Evolutionary conservation across 2,329 filamentous ascomycete species (phyloP).

Genomic region (Arthrocladium fulminans): DNA sequence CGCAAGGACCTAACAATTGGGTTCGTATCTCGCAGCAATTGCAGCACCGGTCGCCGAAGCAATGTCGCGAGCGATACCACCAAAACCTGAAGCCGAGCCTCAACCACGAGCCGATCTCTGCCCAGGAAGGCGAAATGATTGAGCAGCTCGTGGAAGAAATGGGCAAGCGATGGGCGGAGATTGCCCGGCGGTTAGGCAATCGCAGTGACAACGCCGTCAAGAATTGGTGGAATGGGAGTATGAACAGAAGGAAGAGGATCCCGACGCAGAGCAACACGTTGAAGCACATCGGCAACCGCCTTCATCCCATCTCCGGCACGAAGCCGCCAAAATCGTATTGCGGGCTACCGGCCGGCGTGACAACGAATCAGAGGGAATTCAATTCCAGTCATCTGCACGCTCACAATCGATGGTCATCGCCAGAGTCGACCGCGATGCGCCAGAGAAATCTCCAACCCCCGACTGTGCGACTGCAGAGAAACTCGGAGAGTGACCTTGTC

Average conservation of each 20-base stretch:
- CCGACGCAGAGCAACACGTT: conserved; percentile 9
- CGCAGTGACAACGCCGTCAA: conserved; percentile 93
- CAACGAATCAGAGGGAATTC: neutral
- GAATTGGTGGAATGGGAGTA: conserved; percentile 95
- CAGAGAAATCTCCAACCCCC: neutral
- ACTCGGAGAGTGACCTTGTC: neutral
- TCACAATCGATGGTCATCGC: neutral
- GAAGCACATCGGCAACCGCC: conserved; percentile 16
- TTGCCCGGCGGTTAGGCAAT: conserved; percentile 69
- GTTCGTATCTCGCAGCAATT: conserved; percentile 72
- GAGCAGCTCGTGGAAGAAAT: conserved; percentile 66
- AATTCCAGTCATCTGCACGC: neutral
- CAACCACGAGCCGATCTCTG: conserved; percentile 64
- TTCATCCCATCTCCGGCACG: conserved; percentile 16
- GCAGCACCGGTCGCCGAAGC: conserved; percentile 74
- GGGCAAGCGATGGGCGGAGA: conserved; percentile 89
- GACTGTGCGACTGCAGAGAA: neutral
- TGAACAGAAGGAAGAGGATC: conserved; percentile 53
- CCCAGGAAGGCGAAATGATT: conserved; percentile 63
- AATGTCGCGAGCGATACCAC: conserved; percentile 88
- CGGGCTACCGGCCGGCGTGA: neutral
- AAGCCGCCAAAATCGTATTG: conserved; percentile 2
- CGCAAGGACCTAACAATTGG: conserved; percentile 77
- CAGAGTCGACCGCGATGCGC: neutral
- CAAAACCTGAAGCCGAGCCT: conserved; percentile 78